Conservation (phyloP, 1,284 basidiomycete species). For the Abortiporus biennis region DNA sequence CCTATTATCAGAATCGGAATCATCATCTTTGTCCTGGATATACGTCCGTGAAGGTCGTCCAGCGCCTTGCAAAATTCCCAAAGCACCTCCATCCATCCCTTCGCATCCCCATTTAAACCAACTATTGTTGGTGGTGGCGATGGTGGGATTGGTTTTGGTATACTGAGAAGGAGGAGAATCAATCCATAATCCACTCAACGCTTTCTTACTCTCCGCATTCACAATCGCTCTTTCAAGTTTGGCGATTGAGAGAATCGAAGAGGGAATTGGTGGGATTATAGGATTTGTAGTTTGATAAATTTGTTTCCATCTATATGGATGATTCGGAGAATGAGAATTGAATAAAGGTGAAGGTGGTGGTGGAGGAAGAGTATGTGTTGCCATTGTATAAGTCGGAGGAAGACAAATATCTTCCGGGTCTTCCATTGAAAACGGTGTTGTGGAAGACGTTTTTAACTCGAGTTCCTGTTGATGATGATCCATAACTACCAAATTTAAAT, state of each 20-base stretch:
- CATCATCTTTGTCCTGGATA: conserved; percentile 3
- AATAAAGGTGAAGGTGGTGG: neutral
- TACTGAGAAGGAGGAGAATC: conserved; percentile 27
- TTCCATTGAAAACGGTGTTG: neutral
- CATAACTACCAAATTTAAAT: conserved; percentile 56
- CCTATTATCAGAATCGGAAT: no score
- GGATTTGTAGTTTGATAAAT: conserved; percentile 76
- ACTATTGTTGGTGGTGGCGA: neutral
- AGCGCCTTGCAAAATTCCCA: conserved; percentile 50
- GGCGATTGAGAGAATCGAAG: conserved; percentile 48
- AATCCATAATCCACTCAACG: conserved; percentile 37
- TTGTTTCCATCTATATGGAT: conserved; percentile 13
- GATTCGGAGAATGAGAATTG: neutral
- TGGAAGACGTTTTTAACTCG: neutral
- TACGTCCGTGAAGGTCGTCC: conserved; percentile 10
- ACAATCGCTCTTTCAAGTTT: conserved; percentile 58
- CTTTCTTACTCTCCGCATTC: conserved; percentile 42
- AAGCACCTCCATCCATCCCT: conserved; percentile 24
- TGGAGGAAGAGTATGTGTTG: conserved; percentile 46
- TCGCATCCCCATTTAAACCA: conserved; percentile 26
- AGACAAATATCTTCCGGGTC: conserved; percentile 18
- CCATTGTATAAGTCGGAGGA: conserved; percentile 51
- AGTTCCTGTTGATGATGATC: neutral
- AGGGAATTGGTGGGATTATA: conserved; percentile 42
- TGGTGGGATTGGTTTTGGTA: neutral